Evolutionary conservation across 176 grass and related monocot genomes (phyloP), one percentile per base, ranked within the genome.

Genomic region (Ensete glaucum): DNA sequence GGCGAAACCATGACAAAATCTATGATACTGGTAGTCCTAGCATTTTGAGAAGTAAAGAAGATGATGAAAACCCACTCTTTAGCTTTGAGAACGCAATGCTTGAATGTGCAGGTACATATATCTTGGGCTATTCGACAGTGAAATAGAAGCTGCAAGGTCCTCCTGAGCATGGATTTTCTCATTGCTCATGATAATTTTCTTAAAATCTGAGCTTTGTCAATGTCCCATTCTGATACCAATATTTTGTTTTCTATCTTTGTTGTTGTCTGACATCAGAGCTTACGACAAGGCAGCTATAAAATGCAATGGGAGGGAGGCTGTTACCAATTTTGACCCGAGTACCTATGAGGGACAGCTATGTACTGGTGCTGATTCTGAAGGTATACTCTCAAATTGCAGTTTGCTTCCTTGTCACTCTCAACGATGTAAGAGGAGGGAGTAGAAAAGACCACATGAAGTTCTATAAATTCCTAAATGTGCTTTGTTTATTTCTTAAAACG

Each of bases 71-170:
- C 77, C 49, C 77, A 78, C 68, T 82, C 83, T 88, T 92, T 85
- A 92, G 74, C 73, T 50, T 79, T 86, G 72, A 60, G 76, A 88
- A 86, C 66, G 15, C 86, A 74, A 77, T 87, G 52, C 80, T 88
- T 93, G 90, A 88, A 73, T n/a, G 66, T 90, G 90, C 94, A 97
- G 94, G 94, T 97, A 97, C 94, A 91, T 97, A 89, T 97, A 97
- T 91, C 90, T 97, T 83, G 94, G 94, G 85, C 90, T 97, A 87
- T 97, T 97, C 85, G 90, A 97, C 90, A 97, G 80, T 80, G 90
- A 97, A 97, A 81, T 87, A 89, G 94, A 93, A 86, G 94, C 94
- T 85, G 94, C 94, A 97, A 97, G 94, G 94, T 97, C 64, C 9
- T 81, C 52, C 69, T 83, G 72, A 81, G 84, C 83, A 85, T 85